A percentile compares a stretch with the other conserved stretches of the same genome.
These are phyloP conservation scores for Persicaria maculosa DNA, from an alignment of 148 eudicot genomes.

Conservation along the genomic window DNA sequence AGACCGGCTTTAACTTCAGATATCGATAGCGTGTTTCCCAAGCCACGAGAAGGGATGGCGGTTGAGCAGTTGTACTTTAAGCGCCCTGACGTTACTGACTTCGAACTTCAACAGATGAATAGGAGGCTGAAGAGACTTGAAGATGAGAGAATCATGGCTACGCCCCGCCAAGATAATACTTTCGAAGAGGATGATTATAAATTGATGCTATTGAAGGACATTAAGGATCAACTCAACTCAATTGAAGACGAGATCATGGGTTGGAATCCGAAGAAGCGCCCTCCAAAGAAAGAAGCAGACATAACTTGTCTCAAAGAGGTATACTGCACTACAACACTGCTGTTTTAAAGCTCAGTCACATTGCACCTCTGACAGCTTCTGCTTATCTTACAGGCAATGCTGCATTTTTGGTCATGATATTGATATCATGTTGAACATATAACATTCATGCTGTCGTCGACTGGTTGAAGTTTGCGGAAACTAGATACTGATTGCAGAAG, in stretches of 20 bases:
- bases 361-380: not conserved
- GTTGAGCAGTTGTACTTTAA: slow-evolving; percentile 25
- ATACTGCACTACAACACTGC: not conserved
- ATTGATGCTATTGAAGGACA: slow-evolving; percentile 51
- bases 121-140: slow-evolving; percentile 51
- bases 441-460: not conserved
- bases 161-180: slow-evolving; percentile 18
- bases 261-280: slow-evolving; percentile 27
- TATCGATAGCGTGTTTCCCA: slow-evolving; percentile 6
- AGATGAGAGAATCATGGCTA: slow-evolving; percentile 29
- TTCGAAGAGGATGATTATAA: slow-evolving; percentile 34
- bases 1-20: slow-evolving; percentile 17
- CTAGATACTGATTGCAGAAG: too few relatives aligned
- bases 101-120: slow-evolving; percentile 35
- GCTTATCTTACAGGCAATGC: slow-evolving; percentile 52
- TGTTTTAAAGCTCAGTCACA: not conserved
- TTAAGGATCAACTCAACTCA: slow-evolving; percentile 47
- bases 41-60: slow-evolving; percentile 17
- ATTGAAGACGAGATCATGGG: slow-evolving; percentile 53
- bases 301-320: slow-evolving; percentile 56
- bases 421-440: not conserved
- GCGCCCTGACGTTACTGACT: slow-evolving; percentile 34
- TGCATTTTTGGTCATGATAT: slow-evolving; percentile 54
- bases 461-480: not conserved
- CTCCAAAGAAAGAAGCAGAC: slow-evolving; percentile 28